Base-by-base conservation (phyloP, 2,329 filamentous ascomycete species). In the Metarhizium robertsii region DNA sequence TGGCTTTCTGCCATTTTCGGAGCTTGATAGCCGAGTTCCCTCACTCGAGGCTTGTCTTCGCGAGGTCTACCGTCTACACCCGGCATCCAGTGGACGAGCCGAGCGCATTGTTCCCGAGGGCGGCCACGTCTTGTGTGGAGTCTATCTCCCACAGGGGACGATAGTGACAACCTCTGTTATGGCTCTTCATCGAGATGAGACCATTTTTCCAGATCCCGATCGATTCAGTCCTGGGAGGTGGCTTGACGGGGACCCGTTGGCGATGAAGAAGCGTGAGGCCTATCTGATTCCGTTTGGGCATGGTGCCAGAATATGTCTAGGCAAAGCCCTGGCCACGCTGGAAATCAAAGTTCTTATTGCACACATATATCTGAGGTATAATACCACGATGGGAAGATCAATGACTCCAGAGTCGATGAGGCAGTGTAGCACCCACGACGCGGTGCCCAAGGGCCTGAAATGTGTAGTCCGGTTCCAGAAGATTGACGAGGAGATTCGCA, bases 341-440 rank as follows among this genome's bases (percentile, higher is more conserved):
- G 56, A 57, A 32, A 55, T 55, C 16, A 57, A 57, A 32, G 16
- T 55, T 10, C 56, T 55, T 6, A 42, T 55, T 20, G 50, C 56
- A 18, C 8, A 13, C 2, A 20, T 57, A 34, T 57, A 52, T 46
- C 20, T 53, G 18, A 29, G 40, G 6, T 50, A 55, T 34, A 20
- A 53, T n/a, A 50, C 34, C 32, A 18, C 16, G 7, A 34, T 40
- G 40, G 30, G 42, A 2, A 18, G 18, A 2, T 30, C 46, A 18
- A 45, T 42, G 14, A 53, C 13, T 6, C 30, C 14, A 13, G 53
- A 30, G 16, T 55, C 53, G 10, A 57, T 57, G 56, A 49, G 29
- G 45, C 56, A 57, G n/a, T 57, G 53, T 18, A 55, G 56, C 46
- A 57, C 56, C 2, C 56, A 57, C 36, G 53, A 57, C 40, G 56